Evolutionary conservation across 2,329 filamentous ascomycete species (phyloP), one percentile per base, ranked within the genome.

Genomic region (Colletotrichum liriopes): DNA sequence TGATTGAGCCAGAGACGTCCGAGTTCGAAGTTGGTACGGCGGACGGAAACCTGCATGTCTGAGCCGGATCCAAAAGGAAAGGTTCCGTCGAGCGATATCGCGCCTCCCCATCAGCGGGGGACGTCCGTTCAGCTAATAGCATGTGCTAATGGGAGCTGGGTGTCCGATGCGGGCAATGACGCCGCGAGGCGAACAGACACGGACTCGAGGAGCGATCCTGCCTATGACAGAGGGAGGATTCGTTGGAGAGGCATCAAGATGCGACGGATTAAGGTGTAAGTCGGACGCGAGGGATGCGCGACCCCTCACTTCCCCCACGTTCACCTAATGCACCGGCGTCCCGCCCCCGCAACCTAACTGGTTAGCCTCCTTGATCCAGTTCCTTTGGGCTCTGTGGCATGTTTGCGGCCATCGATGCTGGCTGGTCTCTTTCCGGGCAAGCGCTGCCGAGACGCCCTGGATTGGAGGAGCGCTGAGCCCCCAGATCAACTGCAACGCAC

Each of bases 271-370:
- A 61, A 69, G 35, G 65, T 72, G 65, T 43, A n/a, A 72, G 52
- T 64, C 43, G 43, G 51, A 71, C 45, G 49, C 37, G 47, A 72
- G 45, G 54, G 39, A 52, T 12, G 58, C 20, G 39, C 23, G 41
- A 77, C 76, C 76, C 76, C 76, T 76, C 74, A 76, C 58, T 73
- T 78, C 78, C 79, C 78, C 79, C 78, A 80, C 78, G 78, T 79
- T 79, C 74, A 65, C 66, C 76, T 77, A 78, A 78, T 78, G 78
- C 77, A 75, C 65, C 41, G 47, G 51, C 32, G 35, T 65, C 59
- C 70, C 59, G 65, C 45, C 65, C 58, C 59, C 65, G 65, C 70
- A 65, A 49, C 60, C 49, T 26, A 64, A 70, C 52, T 70, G 54
- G 65, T 4, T 23, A 52, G 39, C 20, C 47, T 47, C 23, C 2